Evolutionary conservation across 805 yeast species (phyloP).

Genomic region (Ogataea paradorogensis): DNA sequence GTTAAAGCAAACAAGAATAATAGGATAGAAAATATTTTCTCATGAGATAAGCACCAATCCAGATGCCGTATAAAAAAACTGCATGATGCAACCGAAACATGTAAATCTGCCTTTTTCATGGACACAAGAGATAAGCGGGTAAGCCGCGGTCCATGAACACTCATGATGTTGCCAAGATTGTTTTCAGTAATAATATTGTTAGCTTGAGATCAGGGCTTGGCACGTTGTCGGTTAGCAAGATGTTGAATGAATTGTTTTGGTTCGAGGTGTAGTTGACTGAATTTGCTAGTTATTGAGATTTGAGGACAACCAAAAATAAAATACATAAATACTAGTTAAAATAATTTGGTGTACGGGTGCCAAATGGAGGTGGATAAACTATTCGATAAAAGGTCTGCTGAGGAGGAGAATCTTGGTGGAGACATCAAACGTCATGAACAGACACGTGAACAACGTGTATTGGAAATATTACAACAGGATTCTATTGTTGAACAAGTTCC

Average conservation of each 20-base stretch:
- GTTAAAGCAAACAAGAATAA: background rate
- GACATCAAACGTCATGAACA: background rate
- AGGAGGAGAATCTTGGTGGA: background rate
- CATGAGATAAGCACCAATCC: background rate
- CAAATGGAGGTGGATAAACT: slow-evolving; percentile 8
- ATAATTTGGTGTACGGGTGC: slow-evolving; percentile 12
- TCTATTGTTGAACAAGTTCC: background rate
- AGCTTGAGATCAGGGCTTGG: too few species aligned
- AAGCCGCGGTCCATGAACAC: too few species aligned
- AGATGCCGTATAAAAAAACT: background rate
- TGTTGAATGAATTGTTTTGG: too few species aligned
- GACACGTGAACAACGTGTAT: slow-evolving; percentile 3
- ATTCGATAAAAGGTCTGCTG: slow-evolving; percentile 3
- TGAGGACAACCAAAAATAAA: background rate
- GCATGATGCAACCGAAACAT: background rate
- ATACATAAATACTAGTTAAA: too few species aligned
- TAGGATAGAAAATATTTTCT: background rate
- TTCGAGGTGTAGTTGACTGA: too few species aligned
- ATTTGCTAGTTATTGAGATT: too few species aligned
- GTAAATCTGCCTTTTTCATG: too few species aligned
- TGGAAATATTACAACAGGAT: slow-evolving; percentile 12
- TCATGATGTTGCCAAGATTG: too few species aligned
- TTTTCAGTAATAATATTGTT: too few species aligned
- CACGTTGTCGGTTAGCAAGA: too few species aligned
- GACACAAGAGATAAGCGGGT: too few species aligned